Percentiles rank a stretch among this genome's conserved stretches.
phyloP scores from a whole-genome alignment of 176 grass and related monocot genomes.

The Juncus inflexus region DNA sequence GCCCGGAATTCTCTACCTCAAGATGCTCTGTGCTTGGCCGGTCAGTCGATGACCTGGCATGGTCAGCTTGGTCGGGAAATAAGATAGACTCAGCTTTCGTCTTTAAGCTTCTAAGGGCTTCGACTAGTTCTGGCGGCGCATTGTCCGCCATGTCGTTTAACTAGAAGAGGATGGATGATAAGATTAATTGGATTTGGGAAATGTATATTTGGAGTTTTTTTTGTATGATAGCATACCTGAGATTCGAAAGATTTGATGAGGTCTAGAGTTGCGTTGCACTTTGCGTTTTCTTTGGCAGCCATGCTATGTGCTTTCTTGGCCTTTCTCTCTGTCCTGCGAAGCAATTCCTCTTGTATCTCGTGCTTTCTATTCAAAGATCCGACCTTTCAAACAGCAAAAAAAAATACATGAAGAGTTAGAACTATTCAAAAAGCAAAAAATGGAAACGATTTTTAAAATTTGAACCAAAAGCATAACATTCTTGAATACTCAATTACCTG shows the following conservation, averaged over 20 bases:
- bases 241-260: constrained; percentile 59
- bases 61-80: constrained; percentile 20
- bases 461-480: background rate
- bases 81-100: constrained; percentile 39
- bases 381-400: constrained; percentile 29
- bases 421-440: constrained; percentile 14
- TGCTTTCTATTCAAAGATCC: constrained; percentile 57
- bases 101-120: constrained; percentile 42
- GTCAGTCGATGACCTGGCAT: constrained; percentile 34
- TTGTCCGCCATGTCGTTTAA: constrained; percentile 55
- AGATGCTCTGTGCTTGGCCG: constrained; percentile 24
- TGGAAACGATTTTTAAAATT: background rate
- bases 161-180: constrained; percentile 37
- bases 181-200: background rate
- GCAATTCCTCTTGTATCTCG: constrained; percentile 51
- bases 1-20: constrained; percentile 33
- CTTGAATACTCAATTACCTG: constrained; percentile 36
- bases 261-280: constrained; percentile 44
- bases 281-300: constrained; percentile 56
- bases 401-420: constrained; percentile 6
- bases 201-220: background rate
- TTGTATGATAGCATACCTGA: constrained; percentile 37
- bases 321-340: constrained; percentile 47
- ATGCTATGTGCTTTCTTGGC: constrained; percentile 35
- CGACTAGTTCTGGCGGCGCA: constrained; percentile 42